These are phyloP conservation scores for Alternaria conjuncta DNA, from an alignment of 2,329 filamentous ascomycete genomes.

Conservation along the genomic window DNA sequence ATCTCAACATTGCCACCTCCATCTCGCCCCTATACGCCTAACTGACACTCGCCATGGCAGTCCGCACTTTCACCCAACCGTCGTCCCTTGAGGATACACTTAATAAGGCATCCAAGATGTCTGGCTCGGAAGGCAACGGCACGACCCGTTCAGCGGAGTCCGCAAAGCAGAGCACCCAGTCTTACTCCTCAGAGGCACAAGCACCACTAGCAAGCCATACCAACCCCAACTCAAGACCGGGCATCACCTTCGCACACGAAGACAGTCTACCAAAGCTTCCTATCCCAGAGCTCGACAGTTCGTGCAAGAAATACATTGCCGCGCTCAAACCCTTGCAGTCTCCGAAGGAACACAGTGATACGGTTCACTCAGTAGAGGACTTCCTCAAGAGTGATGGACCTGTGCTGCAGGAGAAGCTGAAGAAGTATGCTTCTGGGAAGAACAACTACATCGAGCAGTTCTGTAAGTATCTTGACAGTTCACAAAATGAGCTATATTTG, in stretches of 20 bases:
- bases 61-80: slow-evolving; percentile 73
- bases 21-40: slow-evolving; percentile 79
- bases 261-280: slow-evolving; percentile 89
- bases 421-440: slow-evolving; percentile 87
- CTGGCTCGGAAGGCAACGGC: slow-evolving; percentile 47
- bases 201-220: slow-evolving; percentile 57
- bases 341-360: slow-evolving; percentile 81
- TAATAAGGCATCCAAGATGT: slow-evolving; percentile 50
- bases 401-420: slow-evolving; percentile 84
- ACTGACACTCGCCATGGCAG: slow-evolving; percentile 64
- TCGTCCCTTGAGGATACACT: slow-evolving; percentile 76
- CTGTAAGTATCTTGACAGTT: slow-evolving; percentile 67
- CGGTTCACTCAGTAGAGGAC: slow-evolving; percentile 77
- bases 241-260: slow-evolving; percentile 88
- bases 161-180: slow-evolving; percentile 61
- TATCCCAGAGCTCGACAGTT: slow-evolving; percentile 83
- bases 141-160: slow-evolving; percentile 54
- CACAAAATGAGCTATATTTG: not conserved
- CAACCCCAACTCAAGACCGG: slow-evolving; percentile 65
- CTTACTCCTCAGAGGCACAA: slow-evolving; percentile 55
- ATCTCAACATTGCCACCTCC: slow-evolving; percentile 79
- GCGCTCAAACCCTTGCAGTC: slow-evolving; percentile 82
- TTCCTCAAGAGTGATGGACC: slow-evolving; percentile 84
- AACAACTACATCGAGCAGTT: slow-evolving; percentile 99
- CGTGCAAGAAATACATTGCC: slow-evolving; percentile 79